phyloP scores from a whole-genome alignment of 495 filamentous ascomycete species.

The Hyaloscypha finlandica region DNA sequence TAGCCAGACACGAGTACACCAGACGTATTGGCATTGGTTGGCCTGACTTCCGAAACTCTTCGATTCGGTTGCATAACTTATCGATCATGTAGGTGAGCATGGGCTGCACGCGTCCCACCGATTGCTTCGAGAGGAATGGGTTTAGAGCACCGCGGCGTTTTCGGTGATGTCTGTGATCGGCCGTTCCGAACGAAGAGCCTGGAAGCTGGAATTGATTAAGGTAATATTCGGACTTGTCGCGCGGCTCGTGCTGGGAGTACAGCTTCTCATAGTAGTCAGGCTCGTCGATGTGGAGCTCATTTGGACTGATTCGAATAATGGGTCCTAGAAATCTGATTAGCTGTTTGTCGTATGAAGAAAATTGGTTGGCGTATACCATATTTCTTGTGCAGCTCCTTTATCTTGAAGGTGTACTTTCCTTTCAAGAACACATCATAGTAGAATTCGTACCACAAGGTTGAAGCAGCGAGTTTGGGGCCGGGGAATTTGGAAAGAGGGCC shows the following conservation, averaged over 20 bases:
- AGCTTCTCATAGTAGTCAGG: conserved; percentile 51
- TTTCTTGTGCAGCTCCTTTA: conserved; percentile 32
- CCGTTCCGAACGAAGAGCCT: conserved; percentile 43
- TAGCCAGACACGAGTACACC: conserved; percentile 22
- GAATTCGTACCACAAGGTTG: conserved; percentile 43
- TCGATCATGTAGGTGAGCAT: conserved; percentile 15
- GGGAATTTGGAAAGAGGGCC: conserved; percentile 47
- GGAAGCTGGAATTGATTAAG: not conserved
- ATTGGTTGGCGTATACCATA: conserved; percentile 29
- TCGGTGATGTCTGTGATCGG: conserved; percentile 44
- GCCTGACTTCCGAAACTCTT: conserved; percentile 2
- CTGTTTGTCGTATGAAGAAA: conserved; percentile 17
- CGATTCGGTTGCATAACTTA: conserved; percentile 11
- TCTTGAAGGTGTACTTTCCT: conserved; percentile 31
- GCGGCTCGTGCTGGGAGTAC: conserved; percentile 33
- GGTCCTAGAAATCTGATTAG: conserved; percentile 33
- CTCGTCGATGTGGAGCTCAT: conserved; percentile 56
- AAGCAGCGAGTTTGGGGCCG: conserved; percentile 47
- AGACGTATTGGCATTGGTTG: conserved; percentile 8
- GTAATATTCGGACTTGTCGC: conserved; percentile 5
- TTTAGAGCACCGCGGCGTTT: conserved; percentile 38
- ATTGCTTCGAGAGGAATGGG: conserved; percentile 39
- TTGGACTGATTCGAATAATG: conserved; percentile 58
- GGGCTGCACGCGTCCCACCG: conserved; percentile 5
- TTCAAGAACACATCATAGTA: conserved; percentile 23